A percentile compares a stretch with the other conserved stretches of the same genome.
Evolutionary conservation across 495 filamentous ascomycete genomes (phyloP).

Genomic region (Thermothielavioides terrestris): DNA sequence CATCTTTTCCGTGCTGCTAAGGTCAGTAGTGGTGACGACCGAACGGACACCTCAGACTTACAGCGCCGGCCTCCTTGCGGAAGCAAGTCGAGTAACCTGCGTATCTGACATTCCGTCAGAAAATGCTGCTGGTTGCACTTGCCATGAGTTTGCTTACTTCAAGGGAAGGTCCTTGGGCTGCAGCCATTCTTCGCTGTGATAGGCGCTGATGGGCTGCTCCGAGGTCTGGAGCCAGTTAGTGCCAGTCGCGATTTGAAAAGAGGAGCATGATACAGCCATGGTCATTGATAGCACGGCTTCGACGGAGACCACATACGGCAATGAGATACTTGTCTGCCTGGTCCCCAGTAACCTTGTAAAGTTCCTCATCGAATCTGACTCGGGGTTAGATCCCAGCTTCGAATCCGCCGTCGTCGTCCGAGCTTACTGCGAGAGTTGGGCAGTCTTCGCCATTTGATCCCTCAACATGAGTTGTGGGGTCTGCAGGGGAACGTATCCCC

Average conservation of each 20-base stretch:
- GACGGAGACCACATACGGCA: slow-evolving; percentile 38
- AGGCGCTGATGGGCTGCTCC: slow-evolving; percentile 86
- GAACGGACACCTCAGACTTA: slow-evolving; percentile 1
- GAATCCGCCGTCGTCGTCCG: too few species aligned
- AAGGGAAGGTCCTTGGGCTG: slow-evolving; percentile 76
- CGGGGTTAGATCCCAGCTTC: background rate
- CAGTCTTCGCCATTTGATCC: slow-evolving; percentile 97
- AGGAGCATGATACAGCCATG: too few species aligned
- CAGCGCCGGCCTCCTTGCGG: slow-evolving; percentile 79
- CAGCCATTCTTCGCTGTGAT: slow-evolving; percentile 92
- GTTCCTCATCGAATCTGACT: slow-evolving; percentile 72
- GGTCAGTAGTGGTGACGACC: background rate
- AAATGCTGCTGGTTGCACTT: background rate
- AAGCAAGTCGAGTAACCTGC: slow-evolving; percentile 93
- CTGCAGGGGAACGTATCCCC: slow-evolving; percentile 78
- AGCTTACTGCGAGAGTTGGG: slow-evolving; percentile 70
- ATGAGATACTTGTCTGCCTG: slow-evolving; percentile 92
- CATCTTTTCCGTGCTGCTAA: slow-evolving; percentile 76
- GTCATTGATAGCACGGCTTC: too few species aligned
- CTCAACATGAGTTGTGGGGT: slow-evolving; percentile 94
- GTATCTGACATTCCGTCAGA: slow-evolving; percentile 37
- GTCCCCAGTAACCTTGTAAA: slow-evolving; percentile 91
- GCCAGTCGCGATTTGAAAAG: too few species aligned
- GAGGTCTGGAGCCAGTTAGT: slow-evolving; percentile 48
- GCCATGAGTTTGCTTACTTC: slow-evolving; percentile 51